Base-by-base conservation (phyloP, 805 yeast genomes). In the Debaryomyces hansenii region DNA sequence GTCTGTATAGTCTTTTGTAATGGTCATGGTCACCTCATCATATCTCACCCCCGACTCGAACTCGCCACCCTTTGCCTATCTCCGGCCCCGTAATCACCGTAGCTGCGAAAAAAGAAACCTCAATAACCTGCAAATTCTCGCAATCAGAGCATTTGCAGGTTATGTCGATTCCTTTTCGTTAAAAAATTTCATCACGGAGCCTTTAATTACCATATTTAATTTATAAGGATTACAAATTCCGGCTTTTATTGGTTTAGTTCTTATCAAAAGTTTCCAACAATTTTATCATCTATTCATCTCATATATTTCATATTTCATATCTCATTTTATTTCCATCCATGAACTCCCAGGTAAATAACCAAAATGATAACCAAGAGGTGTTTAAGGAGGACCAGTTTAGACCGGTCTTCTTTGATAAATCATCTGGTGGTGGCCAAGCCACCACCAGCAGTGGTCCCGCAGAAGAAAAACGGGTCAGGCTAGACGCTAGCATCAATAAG, bases 261-360 rank as follows among this genome's bases (percentile, higher is more conserved):
- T n/a, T 31, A 31, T 31, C 7, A 8, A 11, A 9, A 7, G 34
- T 9, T 31, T 31, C 4, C 27, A 4, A 11, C 34, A 5, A 31
- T 14, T 11, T 31, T 12, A 12, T n/a, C 11, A 31, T 31, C 7
- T 31, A 31, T 31, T n/a, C 16, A 31, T 14, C 11, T n/a, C 34
- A 31, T 14, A 31, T 14, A 14, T 8, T 31, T 8, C 34, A 9
- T 14, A 12, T 31, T 31, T 11, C 16, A 31, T 12, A 31, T n/a
- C 32, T 10, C n/a, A 28, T 16, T 24, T 24, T 6, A 7, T 24
- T 24, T 24, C 11, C 34, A 14, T 14, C 16, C 34, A 64, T 64
- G 67, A 58, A 63, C 44, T 63, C 69, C 37, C 68, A 63, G 42
- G 57, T 64, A 38, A 62, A 64, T 50, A 64, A 64, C 49, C 51